Conservation (phyloP, 2,329 filamentous ascomycete species). For the Alternaria conjuncta region DNA sequence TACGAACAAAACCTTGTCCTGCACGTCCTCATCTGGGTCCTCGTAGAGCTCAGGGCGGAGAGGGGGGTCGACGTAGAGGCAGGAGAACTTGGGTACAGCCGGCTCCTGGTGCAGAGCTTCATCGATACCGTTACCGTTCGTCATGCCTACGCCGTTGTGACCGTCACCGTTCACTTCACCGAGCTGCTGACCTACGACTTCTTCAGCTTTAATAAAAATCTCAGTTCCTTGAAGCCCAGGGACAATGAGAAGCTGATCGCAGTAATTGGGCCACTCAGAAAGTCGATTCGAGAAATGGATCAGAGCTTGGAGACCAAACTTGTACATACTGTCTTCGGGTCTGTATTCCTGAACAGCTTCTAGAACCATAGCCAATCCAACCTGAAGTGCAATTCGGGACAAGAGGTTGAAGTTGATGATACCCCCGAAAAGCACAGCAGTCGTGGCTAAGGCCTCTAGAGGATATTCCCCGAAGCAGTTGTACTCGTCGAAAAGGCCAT, state of each 20-base stretch:
- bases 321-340: conserved; percentile 91
- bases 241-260: conserved; percentile 81
- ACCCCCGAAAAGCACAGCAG: conserved; percentile 93
- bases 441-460: conserved; percentile 92
- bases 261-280: conserved; percentile 94
- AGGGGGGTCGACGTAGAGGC: conserved; percentile 77
- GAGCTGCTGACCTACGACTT: conserved; percentile 73
- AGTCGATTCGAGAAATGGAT: conserved; percentile 85
- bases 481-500: conserved; percentile 96
- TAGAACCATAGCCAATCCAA: conserved; percentile 97
- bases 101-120: conserved; percentile 66
- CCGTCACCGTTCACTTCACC: conserved; percentile 61
- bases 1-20: conserved; percentile 94
- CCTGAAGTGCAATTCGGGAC: conserved; percentile 86
- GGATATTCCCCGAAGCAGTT: conserved; percentile 95
- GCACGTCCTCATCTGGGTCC: conserved; percentile 81
- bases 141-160: conserved; percentile 58
- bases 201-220: conserved; percentile 80
- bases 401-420: conserved; percentile 95
- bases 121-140: conserved; percentile 72
- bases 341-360: conserved; percentile 88
- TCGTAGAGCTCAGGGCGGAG: conserved; percentile 70
- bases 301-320: conserved; percentile 93
- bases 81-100: conserved; percentile 73
- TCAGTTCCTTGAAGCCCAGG: conserved; percentile 83